Evolutionary conservation across 768 basidiomycete species (phyloP).

Genomic region (Kwoniella heveanensis): DNA sequence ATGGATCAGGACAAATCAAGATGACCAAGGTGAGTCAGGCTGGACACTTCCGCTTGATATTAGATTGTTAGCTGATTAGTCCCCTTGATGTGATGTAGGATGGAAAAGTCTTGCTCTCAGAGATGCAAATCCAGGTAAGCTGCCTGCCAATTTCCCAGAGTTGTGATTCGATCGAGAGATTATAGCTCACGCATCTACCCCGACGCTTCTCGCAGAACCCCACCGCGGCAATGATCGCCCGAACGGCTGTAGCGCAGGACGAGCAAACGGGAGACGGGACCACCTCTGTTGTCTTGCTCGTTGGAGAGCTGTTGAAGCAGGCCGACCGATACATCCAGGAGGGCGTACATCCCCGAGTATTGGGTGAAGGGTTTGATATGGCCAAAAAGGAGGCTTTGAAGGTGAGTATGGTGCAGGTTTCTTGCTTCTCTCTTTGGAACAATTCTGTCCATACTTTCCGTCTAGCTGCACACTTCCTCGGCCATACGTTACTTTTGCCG

Average conservation of each 20-base stretch:
- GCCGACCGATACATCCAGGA: slow-evolving; percentile 97
- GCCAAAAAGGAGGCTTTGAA: slow-evolving; percentile 92
- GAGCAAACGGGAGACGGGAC: slow-evolving; percentile 99
- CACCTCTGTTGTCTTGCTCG: slow-evolving; percentile 91
- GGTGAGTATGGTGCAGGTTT: no score
- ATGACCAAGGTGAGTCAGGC: slow-evolving; percentile 87
- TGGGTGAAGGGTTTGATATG: slow-evolving; percentile 92
- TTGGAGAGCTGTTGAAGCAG: slow-evolving; percentile 94
- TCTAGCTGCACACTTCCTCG: no score
- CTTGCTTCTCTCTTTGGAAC: no score
- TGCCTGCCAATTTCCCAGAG: no score
- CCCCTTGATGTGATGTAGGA: slow-evolving; percentile 64
- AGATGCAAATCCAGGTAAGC: slow-evolving; percentile 86
- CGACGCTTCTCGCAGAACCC: slow-evolving; percentile 64
- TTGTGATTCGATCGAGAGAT: no score
- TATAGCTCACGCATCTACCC: no score
- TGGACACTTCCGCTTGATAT: no score
- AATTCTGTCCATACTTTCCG: no score
- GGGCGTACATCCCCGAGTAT: slow-evolving; percentile 95
- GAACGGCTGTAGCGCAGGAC: slow-evolving; percentile 97
- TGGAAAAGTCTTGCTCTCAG: slow-evolving; percentile 94
- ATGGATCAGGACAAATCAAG: slow-evolving; percentile 94
- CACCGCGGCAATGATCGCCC: slow-evolving; percentile 97
- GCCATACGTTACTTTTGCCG: no score
- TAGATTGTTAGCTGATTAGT: no score